A percentile compares a stretch with the other conserved stretches of the same genome.
Evolutionary conservation across 106 monocot species (phyloP).

Genomic region (Dactylorhiza incarnata): DNA sequence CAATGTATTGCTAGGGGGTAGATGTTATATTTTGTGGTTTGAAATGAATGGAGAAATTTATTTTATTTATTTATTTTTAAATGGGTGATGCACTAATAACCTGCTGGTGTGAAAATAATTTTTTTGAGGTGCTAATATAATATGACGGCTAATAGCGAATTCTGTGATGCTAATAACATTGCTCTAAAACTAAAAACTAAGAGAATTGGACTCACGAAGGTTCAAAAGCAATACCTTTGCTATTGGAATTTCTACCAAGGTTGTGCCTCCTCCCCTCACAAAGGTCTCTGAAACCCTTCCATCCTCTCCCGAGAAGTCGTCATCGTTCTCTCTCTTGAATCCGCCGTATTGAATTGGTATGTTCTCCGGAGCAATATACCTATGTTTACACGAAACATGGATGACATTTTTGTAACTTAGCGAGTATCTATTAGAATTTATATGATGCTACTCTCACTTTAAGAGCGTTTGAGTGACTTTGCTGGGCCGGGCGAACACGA

Average conservation of each 20-base stretch:
- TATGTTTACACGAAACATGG: slow-evolving; percentile 8
- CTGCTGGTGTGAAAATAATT: too few species aligned
- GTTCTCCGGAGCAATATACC: slow-evolving; percentile 53
- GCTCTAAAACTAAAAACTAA: too few species aligned
- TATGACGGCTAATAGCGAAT: too few species aligned
- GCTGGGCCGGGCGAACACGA: slow-evolving; percentile 49
- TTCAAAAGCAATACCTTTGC: slow-evolving; percentile 25
- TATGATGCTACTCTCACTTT: slow-evolving; percentile 24
- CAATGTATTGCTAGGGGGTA: too few species aligned
- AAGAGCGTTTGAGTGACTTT: slow-evolving; percentile 68
- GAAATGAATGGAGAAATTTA: too few species aligned
- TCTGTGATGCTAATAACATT: too few species aligned
- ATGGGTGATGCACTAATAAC: too few species aligned
- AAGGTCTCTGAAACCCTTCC: slow-evolving; percentile 24
- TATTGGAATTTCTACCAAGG: slow-evolving; percentile 28
- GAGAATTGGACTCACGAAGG: too few species aligned
- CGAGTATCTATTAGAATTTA: neutral
- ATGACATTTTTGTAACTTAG: neutral
- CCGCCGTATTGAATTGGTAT: slow-evolving; percentile 71
- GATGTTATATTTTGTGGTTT: too few species aligned
- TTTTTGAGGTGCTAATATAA: too few species aligned
- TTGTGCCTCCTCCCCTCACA: slow-evolving; percentile 20
- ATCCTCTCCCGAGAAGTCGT: slow-evolving; percentile 33
- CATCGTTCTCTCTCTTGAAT: slow-evolving; percentile 45
- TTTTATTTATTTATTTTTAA: too few species aligned